Base-by-base conservation (phyloP, 306 rosid genomes). In the Erythrophleum fordii region DNA sequence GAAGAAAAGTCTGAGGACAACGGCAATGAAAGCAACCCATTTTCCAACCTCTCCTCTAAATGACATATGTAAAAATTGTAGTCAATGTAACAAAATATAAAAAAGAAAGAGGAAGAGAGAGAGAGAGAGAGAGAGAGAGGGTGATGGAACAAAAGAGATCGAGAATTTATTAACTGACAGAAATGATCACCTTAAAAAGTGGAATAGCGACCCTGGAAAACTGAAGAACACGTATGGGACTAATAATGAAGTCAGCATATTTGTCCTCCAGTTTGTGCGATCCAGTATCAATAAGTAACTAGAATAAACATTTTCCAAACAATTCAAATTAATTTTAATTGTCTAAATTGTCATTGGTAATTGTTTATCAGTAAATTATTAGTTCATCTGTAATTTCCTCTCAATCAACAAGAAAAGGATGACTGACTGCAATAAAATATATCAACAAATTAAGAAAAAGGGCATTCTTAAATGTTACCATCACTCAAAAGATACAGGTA, bases 211-310 rank as follows among this genome's bases (percentile, higher is more conserved):
- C 6, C 81, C 76, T 3, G 98, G 98, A 81, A 95, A 80, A 77
- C 98, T 88, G 86, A 95, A 88, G 94, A 92, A 92, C 78, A 92
- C 85, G 87, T 91, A 95, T 29, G 98, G 98, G 77, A 95, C 91
- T 82, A 92, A 77, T 41, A 92, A 88, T 48, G 97, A 83, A 69
- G 98, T 95, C 60, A 92, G 83, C 91, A 95, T 92, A 51, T 95
- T 95, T 13, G 97, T 84, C 80, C 90, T 92, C 98, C 98, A 92
- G 79, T 95, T 92, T 73, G 97, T 95, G 45, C 97, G 94, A 58
- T 95, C 98, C 90, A 95, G 83, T 85, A 92, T 85, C 84, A 95
- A 55, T 83, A 92, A 79, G 84, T 95, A 91, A 49, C 99, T 95
- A 91, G 73, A 83, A 69, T 37, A 13, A 68, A 58, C 22, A 82